Evolutionary conservation across 495 filamentous ascomycete genomes (phyloP).

Genomic region (Emericellopsis terricola): DNA sequence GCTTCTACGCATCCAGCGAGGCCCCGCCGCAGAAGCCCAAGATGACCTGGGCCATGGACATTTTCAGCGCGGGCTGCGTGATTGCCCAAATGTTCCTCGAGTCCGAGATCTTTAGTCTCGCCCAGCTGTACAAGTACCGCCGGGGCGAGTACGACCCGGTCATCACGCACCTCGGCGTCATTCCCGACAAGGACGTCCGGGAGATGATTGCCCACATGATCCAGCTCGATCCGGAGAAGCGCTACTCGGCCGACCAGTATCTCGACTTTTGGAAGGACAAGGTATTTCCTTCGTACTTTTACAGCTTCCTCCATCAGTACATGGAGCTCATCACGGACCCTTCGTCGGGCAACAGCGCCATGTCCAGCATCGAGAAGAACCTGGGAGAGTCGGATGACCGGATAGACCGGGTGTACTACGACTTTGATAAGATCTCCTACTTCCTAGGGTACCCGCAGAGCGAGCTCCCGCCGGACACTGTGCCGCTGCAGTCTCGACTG

Average conservation of each 20-base stretch:
- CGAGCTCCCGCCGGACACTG: slow-evolving; percentile 10
- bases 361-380: slow-evolving; percentile 44
- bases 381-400: slow-evolving; percentile 76
- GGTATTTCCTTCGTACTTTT: slow-evolving; percentile 90
- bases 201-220: slow-evolving; percentile 92
- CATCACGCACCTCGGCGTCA: slow-evolving; percentile 61
- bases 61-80: slow-evolving; percentile 94
- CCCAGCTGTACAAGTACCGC: slow-evolving; percentile 86
- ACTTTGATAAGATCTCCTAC: slow-evolving; percentile 96
- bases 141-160: slow-evolving; percentile 82
- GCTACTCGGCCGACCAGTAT: slow-evolving; percentile 90
- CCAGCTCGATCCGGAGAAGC: slow-evolving; percentile 71
- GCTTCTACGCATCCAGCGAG: slow-evolving; percentile 59
- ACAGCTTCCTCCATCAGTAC: slow-evolving; percentile 91
- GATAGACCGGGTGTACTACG: slow-evolving; percentile 78
- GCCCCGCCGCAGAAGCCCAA: slow-evolving; percentile 36
- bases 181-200: slow-evolving; percentile 73
- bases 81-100: slow-evolving; percentile 97
- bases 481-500: slow-evolving; percentile 19
- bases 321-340: slow-evolving; percentile 93
- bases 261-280: slow-evolving; percentile 81
- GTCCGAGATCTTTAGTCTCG: slow-evolving; percentile 77
- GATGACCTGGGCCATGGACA: slow-evolving; percentile 84
- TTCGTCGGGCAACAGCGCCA: slow-evolving; percentile 50
- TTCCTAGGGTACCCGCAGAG: slow-evolving; percentile 58